Evolutionary conservation across 805 yeast species (phyloP).

Genomic region (Zygosaccharomyces bailii): DNA sequence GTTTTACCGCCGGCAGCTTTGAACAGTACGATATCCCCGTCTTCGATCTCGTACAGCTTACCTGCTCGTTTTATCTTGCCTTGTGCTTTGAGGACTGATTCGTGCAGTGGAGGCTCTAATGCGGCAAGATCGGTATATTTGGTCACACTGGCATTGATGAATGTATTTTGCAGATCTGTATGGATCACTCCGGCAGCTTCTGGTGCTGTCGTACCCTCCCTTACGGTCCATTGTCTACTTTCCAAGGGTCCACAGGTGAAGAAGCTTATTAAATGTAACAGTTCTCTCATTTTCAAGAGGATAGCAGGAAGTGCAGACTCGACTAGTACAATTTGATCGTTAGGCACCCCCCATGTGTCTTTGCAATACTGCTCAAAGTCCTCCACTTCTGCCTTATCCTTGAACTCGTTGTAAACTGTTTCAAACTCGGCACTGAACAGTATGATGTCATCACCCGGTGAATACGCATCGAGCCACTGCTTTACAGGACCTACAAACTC

Average conservation of each 20-base stretch:
- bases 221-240: conserved; percentile 85
- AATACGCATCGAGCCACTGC: conserved; percentile 63
- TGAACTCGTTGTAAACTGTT: conserved; percentile 31
- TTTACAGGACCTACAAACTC: conserved; percentile 49
- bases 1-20: conserved; percentile 67
- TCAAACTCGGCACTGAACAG: conserved; percentile 64
- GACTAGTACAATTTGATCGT: conserved; percentile 38
- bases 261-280: conserved; percentile 70
- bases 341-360: conserved; percentile 34
- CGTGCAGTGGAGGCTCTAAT: conserved; percentile 25
- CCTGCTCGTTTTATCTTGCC: conserved; percentile 45
- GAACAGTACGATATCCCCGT: conserved; percentile 76
- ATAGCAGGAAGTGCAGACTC: conserved; percentile 59
- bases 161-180: conserved; percentile 77
- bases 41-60: conserved; percentile 73
- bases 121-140: conserved; percentile 55
- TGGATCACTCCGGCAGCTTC: conserved; percentile 91
- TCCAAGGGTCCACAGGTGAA: conserved; percentile 86
- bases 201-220: conserved; percentile 73
- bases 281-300: conserved; percentile 61
- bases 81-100: conserved; percentile 27
- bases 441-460: conserved; percentile 65
- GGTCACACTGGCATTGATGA: conserved; percentile 71
- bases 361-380: conserved; percentile 19
- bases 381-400: conserved; percentile 25